A percentile compares a stretch with the other conserved stretches of the same genome.
phyloP scores from a whole-genome alignment of 768 basidiomycete species.

The Mycena rosella region DNA sequence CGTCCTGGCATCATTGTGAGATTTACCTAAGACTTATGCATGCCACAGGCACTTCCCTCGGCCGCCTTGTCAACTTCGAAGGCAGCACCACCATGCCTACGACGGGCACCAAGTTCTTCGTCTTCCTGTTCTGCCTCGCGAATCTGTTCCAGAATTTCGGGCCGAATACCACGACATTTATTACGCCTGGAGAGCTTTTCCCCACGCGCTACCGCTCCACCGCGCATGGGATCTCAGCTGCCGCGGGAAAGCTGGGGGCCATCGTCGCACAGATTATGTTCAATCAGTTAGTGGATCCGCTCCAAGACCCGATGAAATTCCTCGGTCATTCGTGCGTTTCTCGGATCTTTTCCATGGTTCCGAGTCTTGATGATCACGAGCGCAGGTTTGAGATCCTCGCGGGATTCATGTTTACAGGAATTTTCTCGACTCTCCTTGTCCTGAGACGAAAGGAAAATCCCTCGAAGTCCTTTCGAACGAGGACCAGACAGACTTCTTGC shows the following conservation, averaged over 20 bases:
- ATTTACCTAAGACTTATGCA: no score
- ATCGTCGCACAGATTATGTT: constrained; percentile 86
- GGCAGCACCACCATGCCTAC: constrained; percentile 60
- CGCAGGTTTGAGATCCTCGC: constrained; percentile 82
- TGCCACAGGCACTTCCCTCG: not conserved
- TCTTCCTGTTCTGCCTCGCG: constrained; percentile 86
- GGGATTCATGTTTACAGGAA: constrained; percentile 87
- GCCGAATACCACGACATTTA: constrained; percentile 83
- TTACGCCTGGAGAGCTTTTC: constrained; percentile 87
- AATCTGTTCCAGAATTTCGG: constrained; percentile 94
- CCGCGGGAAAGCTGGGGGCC: constrained; percentile 86
- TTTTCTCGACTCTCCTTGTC: constrained; percentile 85
- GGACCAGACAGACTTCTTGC: constrained; percentile 70
- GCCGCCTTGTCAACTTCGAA: constrained; percentile 62
- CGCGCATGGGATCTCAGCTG: constrained; percentile 87
- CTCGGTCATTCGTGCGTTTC: constrained; percentile 56
- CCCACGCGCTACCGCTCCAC: constrained; percentile 91
- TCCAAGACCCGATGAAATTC: constrained; percentile 54
- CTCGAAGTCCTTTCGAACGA: constrained; percentile 87
- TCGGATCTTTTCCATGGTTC: constrained; percentile 39
- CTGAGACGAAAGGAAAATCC: constrained; percentile 77
- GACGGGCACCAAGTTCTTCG: constrained; percentile 67
- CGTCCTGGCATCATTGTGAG: constrained; percentile 38
- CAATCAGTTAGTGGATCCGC: constrained; percentile 65
- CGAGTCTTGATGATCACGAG: constrained; percentile 3